Conservation (phyloP, 805 yeast species). For the Lipomyces chichibuensis region DNA sequence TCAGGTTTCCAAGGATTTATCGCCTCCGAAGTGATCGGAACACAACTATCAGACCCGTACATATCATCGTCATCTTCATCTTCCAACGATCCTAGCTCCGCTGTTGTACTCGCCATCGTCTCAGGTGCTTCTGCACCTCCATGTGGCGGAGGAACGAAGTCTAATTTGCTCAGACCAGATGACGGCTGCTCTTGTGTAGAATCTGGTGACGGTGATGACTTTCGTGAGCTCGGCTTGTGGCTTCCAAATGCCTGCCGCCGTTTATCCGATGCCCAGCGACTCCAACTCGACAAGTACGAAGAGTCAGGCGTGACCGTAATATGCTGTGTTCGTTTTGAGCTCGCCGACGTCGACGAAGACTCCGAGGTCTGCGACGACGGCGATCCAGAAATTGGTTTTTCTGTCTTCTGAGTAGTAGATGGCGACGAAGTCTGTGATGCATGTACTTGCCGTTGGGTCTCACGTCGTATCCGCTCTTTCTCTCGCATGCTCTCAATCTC, state of each 20-base stretch:
- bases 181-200: background rate
- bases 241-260: slow-evolving; percentile 27
- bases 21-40: slow-evolving; percentile 12
- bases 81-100: slow-evolving; percentile 9
- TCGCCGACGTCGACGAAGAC: background rate
- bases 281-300: slow-evolving; percentile 24
- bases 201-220: slow-evolving; percentile 2
- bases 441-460: slow-evolving; percentile 5
- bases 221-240: background rate
- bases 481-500: slow-evolving; percentile 33
- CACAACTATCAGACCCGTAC: slow-evolving; percentile 6
- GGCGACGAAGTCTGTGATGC: background rate
- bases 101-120: slow-evolving; percentile 8
- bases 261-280: slow-evolving; percentile 33
- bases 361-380: slow-evolving; percentile 11
- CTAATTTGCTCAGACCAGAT: background rate
- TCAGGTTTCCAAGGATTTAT: slow-evolving; percentile 27
- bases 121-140: background rate
- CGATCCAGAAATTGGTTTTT: slow-evolving; percentile 8
- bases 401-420: background rate
- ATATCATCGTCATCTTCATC: slow-evolving; percentile 30
- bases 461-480: slow-evolving; percentile 25
- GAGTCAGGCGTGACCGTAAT: slow-evolving; percentile 19
- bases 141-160: background rate
- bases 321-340: slow-evolving; percentile 18